Evolutionary conservation across 2,329 filamentous ascomycete genomes (phyloP).

Genomic region (Akanthomyces uredinophilus): DNA sequence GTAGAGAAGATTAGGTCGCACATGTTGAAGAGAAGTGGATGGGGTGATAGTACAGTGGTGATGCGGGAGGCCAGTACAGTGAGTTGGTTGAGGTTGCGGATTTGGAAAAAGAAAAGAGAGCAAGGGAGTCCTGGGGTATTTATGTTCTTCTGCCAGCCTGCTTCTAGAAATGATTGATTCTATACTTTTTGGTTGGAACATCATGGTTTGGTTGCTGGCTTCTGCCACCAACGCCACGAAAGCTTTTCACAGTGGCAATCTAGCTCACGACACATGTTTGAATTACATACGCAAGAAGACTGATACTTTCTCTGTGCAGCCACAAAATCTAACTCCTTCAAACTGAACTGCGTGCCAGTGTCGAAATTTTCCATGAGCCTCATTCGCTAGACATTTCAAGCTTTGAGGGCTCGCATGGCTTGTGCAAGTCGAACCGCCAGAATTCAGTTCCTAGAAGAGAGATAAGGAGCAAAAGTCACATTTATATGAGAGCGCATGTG

Average conservation of each 20-base stretch:
- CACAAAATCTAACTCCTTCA: neutral
- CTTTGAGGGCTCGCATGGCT: neutral
- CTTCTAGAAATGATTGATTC: neutral
- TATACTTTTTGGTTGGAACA: neutral
- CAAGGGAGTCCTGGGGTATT: no score
- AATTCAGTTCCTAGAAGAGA: no score
- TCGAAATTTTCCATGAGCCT: neutral
- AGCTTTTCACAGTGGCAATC: neutral
- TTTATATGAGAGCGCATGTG: neutral
- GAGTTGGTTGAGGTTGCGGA: neutral
- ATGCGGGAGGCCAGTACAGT: neutral
- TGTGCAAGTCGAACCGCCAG: neutral
- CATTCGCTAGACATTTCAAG: neutral
- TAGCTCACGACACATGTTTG: neutral
- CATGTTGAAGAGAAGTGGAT: neutral
- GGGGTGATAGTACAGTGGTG: neutral
- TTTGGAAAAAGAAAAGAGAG: neutral
- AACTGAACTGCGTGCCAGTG: neutral
- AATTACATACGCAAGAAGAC: neutral
- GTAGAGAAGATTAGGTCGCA: neutral
- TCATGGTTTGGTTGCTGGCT: neutral
- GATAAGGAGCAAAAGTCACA: neutral
- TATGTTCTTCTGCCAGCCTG: neutral
- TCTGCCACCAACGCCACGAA: neutral
- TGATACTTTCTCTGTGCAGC: no score